Base-by-base conservation (phyloP, 495 filamentous ascomycete genomes). In the Penicillium goetzii region DNA sequence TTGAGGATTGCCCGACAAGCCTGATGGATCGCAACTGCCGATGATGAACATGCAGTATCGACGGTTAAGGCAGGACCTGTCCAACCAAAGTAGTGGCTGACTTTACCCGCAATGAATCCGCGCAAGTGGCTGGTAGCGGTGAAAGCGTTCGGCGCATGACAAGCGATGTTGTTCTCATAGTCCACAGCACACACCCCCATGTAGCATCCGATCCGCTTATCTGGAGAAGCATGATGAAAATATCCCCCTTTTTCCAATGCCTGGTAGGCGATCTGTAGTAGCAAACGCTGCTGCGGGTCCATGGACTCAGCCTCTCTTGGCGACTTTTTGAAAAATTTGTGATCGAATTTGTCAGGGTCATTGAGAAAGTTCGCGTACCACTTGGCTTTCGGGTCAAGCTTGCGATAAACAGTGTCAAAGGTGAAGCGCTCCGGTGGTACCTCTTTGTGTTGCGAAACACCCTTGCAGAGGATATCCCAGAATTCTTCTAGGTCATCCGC, bases 221-320 rank as follows among this genome's bases (percentile, higher is more conserved):
- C 11, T 7, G 33, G 33, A 34, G 5, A 4, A 1, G 33, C 5
- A 34, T 7, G 4, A 28, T 60, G 59, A 56, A 75, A 78, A 57
- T 80, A 81, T 2, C 78, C 78, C 0, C 73, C 68, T 53, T 76
- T 72, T 51, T 83, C 78, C 0, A 83, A 49, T 3, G 81, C 79
- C 54, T 86, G 74, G 34, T 84, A 84, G 0, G 78, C 73, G 0
- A 74, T 69, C 36, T 85, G 78, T 7, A 86, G 76, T 4, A 84
- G 45, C 1, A 83, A 67, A 2, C 83, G 72, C 41, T 83, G 84
- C 45, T 84, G 81, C 0, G 83, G 85, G 50, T 85, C 85, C 70
- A 80, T 83, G 7, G 74, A 72, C 15, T 71, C 63, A 0, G 77
- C 76, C 65, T 86, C 85, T 3, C 80, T 72, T 0, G 77, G 68